These are phyloP conservation scores for Batkoa obscura DNA, from an alignment of 371 early-diverging fungal species.

Conservation along the genomic window DNA sequence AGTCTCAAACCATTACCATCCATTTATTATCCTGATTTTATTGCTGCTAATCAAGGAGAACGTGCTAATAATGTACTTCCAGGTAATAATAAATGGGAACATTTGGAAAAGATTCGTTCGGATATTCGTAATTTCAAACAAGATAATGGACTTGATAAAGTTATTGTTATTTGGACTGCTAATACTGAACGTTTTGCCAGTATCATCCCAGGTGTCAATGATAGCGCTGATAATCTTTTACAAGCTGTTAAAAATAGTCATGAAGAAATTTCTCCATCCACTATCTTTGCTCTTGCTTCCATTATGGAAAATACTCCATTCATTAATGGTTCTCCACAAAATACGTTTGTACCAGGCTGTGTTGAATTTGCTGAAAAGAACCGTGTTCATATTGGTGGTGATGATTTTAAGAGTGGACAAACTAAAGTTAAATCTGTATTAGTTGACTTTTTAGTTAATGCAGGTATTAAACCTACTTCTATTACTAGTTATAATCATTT, in stretches of 20 bases:
- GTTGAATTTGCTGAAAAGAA: conserved; percentile 74
- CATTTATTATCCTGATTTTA: conserved; percentile 90
- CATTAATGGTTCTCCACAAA: conserved; percentile 96
- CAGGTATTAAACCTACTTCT: conserved; percentile 92
- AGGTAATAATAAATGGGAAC: conserved; percentile 64
- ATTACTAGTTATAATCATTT: conserved; percentile 96
- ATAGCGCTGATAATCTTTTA: conserved; percentile 82
- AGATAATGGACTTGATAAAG: conserved; percentile 65
- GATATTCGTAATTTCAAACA: conserved; percentile 89
- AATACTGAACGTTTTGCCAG: conserved; percentile 86
- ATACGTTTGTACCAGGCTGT: conserved; percentile 92
- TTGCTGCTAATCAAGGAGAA: conserved; percentile 90
- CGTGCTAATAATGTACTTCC: conserved; percentile 81
- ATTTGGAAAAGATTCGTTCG: conserved; percentile 71
- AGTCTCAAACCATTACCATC: conserved; percentile 71
- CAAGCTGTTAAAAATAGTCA: conserved; percentile 59
- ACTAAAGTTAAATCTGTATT: conserved; percentile 97
- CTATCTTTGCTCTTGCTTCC: conserved; percentile 88
- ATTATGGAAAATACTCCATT: conserved; percentile 87
- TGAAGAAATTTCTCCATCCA: conserved; percentile 81
- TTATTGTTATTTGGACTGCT: conserved; percentile 95
- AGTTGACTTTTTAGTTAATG: conserved; percentile 91
- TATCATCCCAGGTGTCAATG: conserved; percentile 78
- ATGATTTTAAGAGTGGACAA: conserved; percentile 97
- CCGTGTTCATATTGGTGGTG: conserved; percentile 82